Evolutionary conservation across 192 early-diverging fungal species (phyloP).

Genomic region (Lobosporangium transversale): DNA sequence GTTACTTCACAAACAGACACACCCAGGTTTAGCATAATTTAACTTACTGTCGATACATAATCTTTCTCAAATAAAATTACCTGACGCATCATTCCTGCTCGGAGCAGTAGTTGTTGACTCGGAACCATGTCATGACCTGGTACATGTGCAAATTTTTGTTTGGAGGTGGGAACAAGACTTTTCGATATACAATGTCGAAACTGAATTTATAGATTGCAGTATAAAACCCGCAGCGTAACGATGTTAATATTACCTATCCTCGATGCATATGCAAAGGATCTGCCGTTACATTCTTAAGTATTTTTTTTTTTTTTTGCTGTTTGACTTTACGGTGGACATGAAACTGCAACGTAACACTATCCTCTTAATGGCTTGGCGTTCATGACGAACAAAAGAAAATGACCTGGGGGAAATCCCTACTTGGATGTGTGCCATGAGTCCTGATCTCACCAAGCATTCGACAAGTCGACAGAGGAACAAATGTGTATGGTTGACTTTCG

Average conservation of each 20-base stretch:
- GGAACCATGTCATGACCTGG: conserved; percentile 50
- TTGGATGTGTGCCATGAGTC: conserved; percentile 9
- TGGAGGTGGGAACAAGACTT: conserved; percentile 36
- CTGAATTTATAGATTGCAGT: conserved; percentile 3
- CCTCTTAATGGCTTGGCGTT: neutral
- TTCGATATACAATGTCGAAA: conserved; percentile 46
- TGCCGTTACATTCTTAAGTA: neutral
- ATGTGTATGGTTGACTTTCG: no score
- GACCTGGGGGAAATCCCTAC: neutral
- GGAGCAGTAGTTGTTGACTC: conserved; percentile 69
- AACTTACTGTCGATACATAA: neutral
- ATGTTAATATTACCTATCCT: no score
- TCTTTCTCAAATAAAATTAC: conserved; percentile 39
- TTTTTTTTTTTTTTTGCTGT: neutral
- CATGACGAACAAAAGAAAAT: neutral
- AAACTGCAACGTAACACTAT: neutral
- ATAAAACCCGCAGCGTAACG: neutral
- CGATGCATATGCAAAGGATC: no score
- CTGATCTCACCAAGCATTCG: no score
- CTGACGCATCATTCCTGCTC: conserved; percentile 80
- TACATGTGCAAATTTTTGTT: conserved; percentile 49
- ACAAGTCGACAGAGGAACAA: no score
- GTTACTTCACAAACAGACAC: no score
- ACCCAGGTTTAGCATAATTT: no score
- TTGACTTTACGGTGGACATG: conserved; percentile 8